phyloP scores from a whole-genome alignment of 352 stramenopile genomes.

The Elongisporangium undulatum region DNA sequence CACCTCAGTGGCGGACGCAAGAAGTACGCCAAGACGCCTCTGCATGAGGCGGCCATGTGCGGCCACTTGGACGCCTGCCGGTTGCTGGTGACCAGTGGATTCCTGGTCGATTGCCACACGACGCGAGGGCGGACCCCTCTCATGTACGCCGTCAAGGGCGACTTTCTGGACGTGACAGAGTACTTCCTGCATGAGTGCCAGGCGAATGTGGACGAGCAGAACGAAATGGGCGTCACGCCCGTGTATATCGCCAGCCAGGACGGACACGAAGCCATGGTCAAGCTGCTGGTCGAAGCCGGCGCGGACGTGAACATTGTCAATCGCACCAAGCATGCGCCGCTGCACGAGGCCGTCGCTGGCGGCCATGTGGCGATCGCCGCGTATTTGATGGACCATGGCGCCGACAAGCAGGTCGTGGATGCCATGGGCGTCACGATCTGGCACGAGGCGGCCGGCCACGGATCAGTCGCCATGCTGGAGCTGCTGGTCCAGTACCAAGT shows the following conservation, averaged over 20 bases:
- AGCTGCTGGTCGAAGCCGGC: constrained; percentile 30
- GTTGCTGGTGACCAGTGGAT: constrained; percentile 47
- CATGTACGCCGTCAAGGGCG: constrained; percentile 72
- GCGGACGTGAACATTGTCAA: constrained; percentile 61
- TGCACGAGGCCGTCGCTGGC: constrained; percentile 66
- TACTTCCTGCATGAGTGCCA: constrained; percentile 41
- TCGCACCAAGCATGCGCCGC: constrained; percentile 52
- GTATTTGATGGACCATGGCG: constrained; percentile 52
- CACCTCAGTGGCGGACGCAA: constrained; percentile 57
- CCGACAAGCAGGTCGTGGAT: constrained; percentile 57
- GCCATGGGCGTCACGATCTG: constrained; percentile 80
- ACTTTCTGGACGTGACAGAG: constrained; percentile 38
- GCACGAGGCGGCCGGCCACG: constrained; percentile 71
- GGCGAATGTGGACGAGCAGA: constrained; percentile 68
- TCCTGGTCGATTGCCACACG: constrained; percentile 75
- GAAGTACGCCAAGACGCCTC: constrained; percentile 58
- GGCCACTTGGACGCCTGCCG: constrained; percentile 49
- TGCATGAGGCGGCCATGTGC: constrained; percentile 70
- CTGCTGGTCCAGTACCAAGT: constrained; percentile 51
- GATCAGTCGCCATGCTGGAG: constrained; percentile 49
- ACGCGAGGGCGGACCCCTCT: constrained; percentile 67
- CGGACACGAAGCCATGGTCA: constrained; percentile 38
- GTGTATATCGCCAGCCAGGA: constrained; percentile 64
- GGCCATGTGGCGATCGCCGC: constrained; percentile 37
- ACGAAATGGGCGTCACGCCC: constrained; percentile 76